Conservation (phyloP, 345 rosid genomes). For the Carallia pectinifolia region DNA sequence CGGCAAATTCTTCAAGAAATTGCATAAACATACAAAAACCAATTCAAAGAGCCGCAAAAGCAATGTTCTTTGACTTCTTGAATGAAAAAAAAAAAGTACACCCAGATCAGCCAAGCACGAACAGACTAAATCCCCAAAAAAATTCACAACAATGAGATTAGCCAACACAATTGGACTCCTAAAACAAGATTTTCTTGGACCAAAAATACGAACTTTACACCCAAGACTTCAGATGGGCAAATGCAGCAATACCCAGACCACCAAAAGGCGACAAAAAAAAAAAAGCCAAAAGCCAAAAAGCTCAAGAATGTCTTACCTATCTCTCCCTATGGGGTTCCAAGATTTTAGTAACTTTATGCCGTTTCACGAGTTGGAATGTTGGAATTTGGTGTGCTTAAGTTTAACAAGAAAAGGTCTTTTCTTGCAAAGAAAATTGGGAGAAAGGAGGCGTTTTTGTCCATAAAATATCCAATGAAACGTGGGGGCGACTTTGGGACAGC, state of each 20-base stretch:
- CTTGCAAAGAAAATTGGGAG: conserved; percentile 16
- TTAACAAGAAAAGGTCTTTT: conserved; percentile 7
- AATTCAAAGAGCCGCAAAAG: conserved; percentile 12
- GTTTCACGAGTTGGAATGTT: conserved; percentile 16
- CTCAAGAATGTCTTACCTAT: conserved; percentile 12
- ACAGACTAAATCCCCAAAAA: conserved; percentile 2
- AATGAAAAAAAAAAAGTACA: not conserved
- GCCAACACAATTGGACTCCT: conserved; percentile 1
- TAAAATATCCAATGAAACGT: conserved; percentile 62
- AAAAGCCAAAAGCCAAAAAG: conserved; percentile 18
- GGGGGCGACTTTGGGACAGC: conserved; percentile 57
- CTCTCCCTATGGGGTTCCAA: conserved; percentile 3
- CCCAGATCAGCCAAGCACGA: conserved; percentile 14
- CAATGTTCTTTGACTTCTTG: conserved; percentile 10
- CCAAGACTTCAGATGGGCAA: conserved; percentile 2
- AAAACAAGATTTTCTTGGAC: conserved; percentile 9
- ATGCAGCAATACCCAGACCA: conserved; percentile 41
- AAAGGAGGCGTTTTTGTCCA: conserved; percentile 30
- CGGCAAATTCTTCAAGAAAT: conserved; percentile 8
- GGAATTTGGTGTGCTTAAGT: not conserved
- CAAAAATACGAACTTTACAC: conserved; percentile 1
- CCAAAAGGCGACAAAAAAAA: conserved; percentile 7
- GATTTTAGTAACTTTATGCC: not conserved
- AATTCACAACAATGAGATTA: conserved; percentile 10
- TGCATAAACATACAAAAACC: conserved; percentile 14